Evolutionary conservation across 2,329 filamentous ascomycete genomes (phyloP).

Genomic region (Talaromyces sp.): DNA sequence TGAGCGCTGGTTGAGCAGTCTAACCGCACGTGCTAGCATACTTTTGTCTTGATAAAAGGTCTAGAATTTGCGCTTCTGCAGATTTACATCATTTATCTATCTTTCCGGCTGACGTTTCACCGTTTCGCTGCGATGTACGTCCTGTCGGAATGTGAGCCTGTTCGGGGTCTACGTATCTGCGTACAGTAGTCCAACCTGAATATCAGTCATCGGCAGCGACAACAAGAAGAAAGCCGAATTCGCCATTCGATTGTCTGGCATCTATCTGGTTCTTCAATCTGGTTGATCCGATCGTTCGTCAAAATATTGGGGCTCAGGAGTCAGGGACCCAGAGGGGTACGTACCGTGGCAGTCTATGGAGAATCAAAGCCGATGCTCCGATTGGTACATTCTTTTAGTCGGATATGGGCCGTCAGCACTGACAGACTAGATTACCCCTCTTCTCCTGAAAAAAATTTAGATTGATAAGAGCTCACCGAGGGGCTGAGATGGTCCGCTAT

Average conservation of each 20-base stretch:
- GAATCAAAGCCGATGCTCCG: conserved; percentile 1
- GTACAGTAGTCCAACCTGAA: background rate
- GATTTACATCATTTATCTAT: background rate
- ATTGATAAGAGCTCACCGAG: background rate
- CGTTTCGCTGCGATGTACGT: background rate
- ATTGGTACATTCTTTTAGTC: background rate
- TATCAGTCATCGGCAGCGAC: background rate
- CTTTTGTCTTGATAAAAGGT: background rate
- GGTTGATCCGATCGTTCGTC: background rate
- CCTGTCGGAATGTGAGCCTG: background rate
- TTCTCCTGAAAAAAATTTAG: background rate
- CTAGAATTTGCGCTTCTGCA: conserved; percentile 1
- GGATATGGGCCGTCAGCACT: background rate
- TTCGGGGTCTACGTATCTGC: background rate
- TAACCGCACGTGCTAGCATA: conserved; percentile 1
- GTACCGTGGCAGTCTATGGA: background rate
- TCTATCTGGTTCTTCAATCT: background rate
- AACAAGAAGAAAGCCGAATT: background rate
- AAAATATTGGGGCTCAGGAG: background rate
- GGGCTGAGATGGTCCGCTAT: background rate
- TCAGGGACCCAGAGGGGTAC: background rate
- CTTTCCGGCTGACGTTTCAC: background rate
- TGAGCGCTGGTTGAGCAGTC: background rate
- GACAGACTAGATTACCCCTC: background rate
- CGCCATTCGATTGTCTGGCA: background rate